Conservation (phyloP, 202 grass and related monocot genomes). For the Tripidium arundinaceum region DNA sequence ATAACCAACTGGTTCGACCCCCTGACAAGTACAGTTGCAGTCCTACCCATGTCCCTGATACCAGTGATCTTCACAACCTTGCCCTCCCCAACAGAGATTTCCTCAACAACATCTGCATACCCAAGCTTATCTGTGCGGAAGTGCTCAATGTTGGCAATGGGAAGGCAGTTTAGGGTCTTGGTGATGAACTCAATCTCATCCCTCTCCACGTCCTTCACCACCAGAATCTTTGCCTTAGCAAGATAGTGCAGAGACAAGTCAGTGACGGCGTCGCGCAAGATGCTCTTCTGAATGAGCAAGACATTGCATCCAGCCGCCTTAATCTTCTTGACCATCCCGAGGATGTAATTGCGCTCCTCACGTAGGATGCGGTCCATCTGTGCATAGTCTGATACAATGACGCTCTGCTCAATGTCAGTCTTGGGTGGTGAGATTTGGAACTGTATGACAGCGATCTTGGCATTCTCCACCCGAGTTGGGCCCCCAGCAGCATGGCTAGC, state of each 20-base stretch:
- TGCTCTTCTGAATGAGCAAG: constrained; percentile 91
- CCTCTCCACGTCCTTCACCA: constrained; percentile 92
- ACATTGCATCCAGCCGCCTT: constrained; percentile 85
- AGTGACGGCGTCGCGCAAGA: constrained; percentile 82
- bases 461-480: constrained; percentile 64
- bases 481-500: constrained; percentile 80
- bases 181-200: constrained; percentile 95
- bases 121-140: constrained; percentile 90
- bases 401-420: constrained; percentile 94
- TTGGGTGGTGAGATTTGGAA: constrained; percentile 95
- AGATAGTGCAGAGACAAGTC: constrained; percentile 92
- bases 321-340: constrained; percentile 94
- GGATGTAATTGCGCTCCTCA: constrained; percentile 88
- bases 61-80: constrained; percentile 81
- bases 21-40: constrained; percentile 68
- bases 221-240: constrained; percentile 81
- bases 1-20: constrained; percentile 86
- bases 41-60: constrained; percentile 84
- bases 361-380: constrained; percentile 97
- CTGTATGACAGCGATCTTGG: constrained; percentile 93
- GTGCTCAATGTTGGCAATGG: constrained; percentile 88
- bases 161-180: constrained; percentile 82
- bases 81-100: constrained; percentile 67
- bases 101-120: constrained; percentile 70
- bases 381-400: constrained; percentile 79